Base-by-base conservation (phyloP, 768 basidiomycete genomes). In the Neoboletus brunneissimus region DNA sequence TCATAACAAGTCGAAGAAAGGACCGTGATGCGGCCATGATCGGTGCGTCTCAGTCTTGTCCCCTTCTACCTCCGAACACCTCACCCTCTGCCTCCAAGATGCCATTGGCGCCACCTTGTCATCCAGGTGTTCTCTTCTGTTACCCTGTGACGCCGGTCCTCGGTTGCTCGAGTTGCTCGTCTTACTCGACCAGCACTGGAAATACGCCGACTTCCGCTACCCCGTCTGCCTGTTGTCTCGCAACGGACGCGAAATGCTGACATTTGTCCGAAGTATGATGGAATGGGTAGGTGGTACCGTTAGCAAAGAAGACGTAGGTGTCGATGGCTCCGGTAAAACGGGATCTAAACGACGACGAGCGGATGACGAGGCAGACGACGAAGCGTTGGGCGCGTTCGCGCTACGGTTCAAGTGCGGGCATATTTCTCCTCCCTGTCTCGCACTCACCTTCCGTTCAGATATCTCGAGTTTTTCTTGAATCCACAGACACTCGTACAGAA, bases 271-370 rank as follows among this genome's bases (percentile, higher is more conserved):
- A 56, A 95, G 91, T 77, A 89, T 98, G 90, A 96, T 97, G 84
- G 97, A 98, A 69, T 98, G 95, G 94, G 84, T 99, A 59, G 97
- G 97, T 11, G 96, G 97, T 1, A 94, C 91, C 15, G 86, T 97
- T 51, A 91, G 87, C 64, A 93, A 93, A 66, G 92, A 94, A 64
- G 94, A 96, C 58, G 89, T 91, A 1, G 88, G 91, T 3, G 91
- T 90, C 68, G 88, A 90, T 31, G 84, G 81, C 8, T 79, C 78
- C 27, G 77, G 81, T 32, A 78, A 79, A 45, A 79, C 78, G 20
- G 78, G 81, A 38, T 78, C 81, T 41, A 75, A 77, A 51, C 75
- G 77, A 55, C 80, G 83, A 59, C 75, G 86, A 57, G 76, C 79
- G 7, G 86, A 87, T 50, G 86, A 88, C 5, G 87, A 88, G 37